A percentile compares a stretch with the other conserved stretches of the same genome.
Evolutionary conservation across 129 eudicot species (phyloP).

Genomic region (Helianthus annuus): HanXRQr2.0-SUNRISE NC_035440.2:59059911-59060410

Average conservation of each 20-base stretch:
- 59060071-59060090: conserved; percentile 43
- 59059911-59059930: conserved; percentile 46
- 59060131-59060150: conserved; percentile 55
- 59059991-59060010: conserved; percentile 50
- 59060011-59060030: conserved; percentile 37
- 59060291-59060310: conserved; percentile 48
- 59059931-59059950: conserved; percentile 38
- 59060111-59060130: conserved; percentile 39
- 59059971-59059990: conserved; percentile 33
- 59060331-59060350: conserved; percentile 24
- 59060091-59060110: conserved; percentile 53
- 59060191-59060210: conserved; percentile 40
- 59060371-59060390: conserved; percentile 40
- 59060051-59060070: conserved; percentile 54
- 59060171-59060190: conserved; percentile 39
- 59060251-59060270: conserved; percentile 46
- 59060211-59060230: conserved; percentile 56
- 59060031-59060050: conserved; percentile 39
- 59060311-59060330: conserved; percentile 31
- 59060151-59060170: conserved; percentile 42
- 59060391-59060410: conserved; percentile 14
- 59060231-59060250: conserved; percentile 51
- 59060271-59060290: conserved; percentile 47
- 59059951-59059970: conserved; percentile 34
- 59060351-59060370: conserved; percentile 35